Evolutionary conservation across 2,329 filamentous ascomycete species (phyloP), one percentile per base, ranked within the genome.

Genomic region (Lecanoromycetidae sp.): DNA sequence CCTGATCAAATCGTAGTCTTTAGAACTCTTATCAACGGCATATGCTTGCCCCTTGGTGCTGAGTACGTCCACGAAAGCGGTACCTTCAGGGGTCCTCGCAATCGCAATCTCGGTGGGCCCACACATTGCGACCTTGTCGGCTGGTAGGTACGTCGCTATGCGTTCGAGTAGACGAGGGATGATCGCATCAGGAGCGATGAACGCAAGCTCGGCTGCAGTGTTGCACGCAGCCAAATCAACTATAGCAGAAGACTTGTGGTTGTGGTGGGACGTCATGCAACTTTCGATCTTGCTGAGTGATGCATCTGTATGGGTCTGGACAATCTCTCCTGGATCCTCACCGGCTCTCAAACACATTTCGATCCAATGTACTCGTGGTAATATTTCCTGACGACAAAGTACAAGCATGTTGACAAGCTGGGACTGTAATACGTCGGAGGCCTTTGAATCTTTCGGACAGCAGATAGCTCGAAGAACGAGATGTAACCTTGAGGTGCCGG

Each of bases 1-100:
- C 64, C 94, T 95, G 33, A 95, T 66, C 1, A 87, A 93, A 57
- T 98, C 87, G 57, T 95, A 94, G 61, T 96, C 91, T 62, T 94
- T 95, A 40, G 79, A 82, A 58, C 87, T 94, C 67, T 94, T 96
- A 65, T 87, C 82, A 3, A 87, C 79, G 2, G 82, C 68, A 30
- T 72, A 69, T 51, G 77, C 77, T 49, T 79, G 77, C 1, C 79
- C 70, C 61, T 94, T 94, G 60, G 86, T 88, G 27, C 83, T 85
- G 5, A 98, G 73, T 0, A 96, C 85, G 64, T 98, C 91, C 17
- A 98, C 74, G 57, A 94, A 96, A 12, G 81, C 76, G 1, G 82
- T 88, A 1, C 87, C 90, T 61, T 93, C 87, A 1, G 87, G 83
- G 0, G 90, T 94, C 36, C 87, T 80, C 63, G 88, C 91, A 49